Percentiles rank a stretch among this genome's conserved stretches.
phyloP scores from a whole-genome alignment of 2,329 filamentous ascomycete species.

The Tympanopsis confertula region DNA sequence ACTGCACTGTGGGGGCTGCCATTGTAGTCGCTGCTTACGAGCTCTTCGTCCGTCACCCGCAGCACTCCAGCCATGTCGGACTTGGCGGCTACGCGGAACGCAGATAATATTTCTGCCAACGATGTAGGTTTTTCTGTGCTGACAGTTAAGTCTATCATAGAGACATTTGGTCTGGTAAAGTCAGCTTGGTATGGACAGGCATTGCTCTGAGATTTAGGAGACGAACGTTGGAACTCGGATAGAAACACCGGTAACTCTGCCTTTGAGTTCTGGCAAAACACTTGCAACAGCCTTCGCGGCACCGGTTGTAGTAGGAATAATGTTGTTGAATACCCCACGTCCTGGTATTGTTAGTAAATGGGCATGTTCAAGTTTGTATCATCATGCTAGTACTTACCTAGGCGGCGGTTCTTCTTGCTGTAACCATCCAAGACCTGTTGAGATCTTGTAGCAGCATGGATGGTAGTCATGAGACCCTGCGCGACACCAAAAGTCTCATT shows the following conservation, averaged over 20 bases:
- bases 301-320: background rate
- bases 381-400: background rate
- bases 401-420: background rate
- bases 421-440: background rate
- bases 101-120: background rate
- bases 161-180: background rate
- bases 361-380: too few species aligned
- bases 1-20: background rate
- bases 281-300: background rate
- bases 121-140: background rate
- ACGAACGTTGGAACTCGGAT: background rate
- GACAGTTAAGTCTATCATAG: background rate
- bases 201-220: too few species aligned
- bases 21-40: background rate
- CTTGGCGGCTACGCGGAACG: background rate
- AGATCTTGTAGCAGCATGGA: background rate
- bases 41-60: background rate
- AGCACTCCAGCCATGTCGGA: background rate
- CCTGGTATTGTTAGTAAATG: too few species aligned
- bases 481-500: background rate
- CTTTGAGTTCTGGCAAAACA: background rate
- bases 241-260: background rate
- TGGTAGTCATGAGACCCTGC: background rate
- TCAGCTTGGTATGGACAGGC: too few species aligned
- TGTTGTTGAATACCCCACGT: background rate